Evolutionary conservation across 768 basidiomycete genomes (phyloP).

Genomic region (Termitomyces sp.): DNA sequence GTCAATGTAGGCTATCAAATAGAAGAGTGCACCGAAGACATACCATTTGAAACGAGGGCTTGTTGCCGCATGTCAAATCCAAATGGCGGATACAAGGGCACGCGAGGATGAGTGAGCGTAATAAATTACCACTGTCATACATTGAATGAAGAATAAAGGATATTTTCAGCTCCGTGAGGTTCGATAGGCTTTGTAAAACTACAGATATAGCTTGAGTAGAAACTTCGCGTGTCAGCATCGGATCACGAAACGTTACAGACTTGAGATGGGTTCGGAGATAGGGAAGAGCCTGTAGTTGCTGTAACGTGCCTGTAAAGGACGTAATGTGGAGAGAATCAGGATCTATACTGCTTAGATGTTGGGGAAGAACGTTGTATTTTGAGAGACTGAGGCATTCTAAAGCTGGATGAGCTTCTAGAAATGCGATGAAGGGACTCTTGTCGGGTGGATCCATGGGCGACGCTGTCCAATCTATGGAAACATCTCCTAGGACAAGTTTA

Average conservation of each 20-base stretch:
- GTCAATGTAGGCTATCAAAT: background rate
- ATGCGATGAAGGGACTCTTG: conserved; percentile 57
- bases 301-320: conserved; percentile 62
- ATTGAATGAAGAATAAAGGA: conserved; percentile 67
- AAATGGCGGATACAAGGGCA: conserved; percentile 63
- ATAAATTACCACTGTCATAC: conserved; percentile 67
- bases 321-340: conserved; percentile 45
- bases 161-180: conserved; percentile 55
- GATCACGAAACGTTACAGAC: conserved; percentile 58
- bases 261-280: conserved; percentile 44
- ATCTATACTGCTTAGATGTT: conserved; percentile 46
- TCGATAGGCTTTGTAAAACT: conserved; percentile 51
- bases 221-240: conserved; percentile 62
- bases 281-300: conserved; percentile 60
- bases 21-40: conserved; percentile 16
- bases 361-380: conserved; percentile 46
- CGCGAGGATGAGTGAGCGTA: conserved; percentile 59
- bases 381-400: conserved; percentile 50
- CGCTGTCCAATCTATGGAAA: conserved; percentile 54
- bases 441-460: conserved; percentile 29
- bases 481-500: conserved; percentile 58
- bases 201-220: conserved; percentile 57
- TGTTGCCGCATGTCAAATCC: conserved; percentile 60
- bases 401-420: conserved; percentile 60
- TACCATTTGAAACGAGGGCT: conserved; percentile 71